Conservation (phyloP, 1,139 yeast species). For the Taphrina confusa region DNA sequence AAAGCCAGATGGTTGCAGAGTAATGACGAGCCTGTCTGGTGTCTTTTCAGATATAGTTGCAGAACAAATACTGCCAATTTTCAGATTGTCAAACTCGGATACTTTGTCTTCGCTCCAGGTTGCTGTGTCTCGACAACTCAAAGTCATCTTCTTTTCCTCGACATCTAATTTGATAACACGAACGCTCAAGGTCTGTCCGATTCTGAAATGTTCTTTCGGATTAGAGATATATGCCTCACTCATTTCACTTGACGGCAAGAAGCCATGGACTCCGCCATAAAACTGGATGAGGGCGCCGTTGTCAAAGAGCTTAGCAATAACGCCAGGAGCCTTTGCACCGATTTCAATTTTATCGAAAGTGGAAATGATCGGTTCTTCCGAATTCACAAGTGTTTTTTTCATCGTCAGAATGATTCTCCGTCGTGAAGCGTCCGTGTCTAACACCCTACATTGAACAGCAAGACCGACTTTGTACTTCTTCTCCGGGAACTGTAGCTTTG, state of each 20-base stretch:
- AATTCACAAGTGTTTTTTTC: conserved; percentile 76
- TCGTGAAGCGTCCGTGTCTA: conserved; percentile 46
- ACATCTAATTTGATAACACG: conserved; percentile 62
- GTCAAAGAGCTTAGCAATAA: conserved; percentile 69
- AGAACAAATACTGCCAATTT: conserved; percentile 64
- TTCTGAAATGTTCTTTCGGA: conserved; percentile 72
- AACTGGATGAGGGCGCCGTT: conserved; percentile 82
- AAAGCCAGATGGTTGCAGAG: conserved; percentile 53
- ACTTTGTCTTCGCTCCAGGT: conserved; percentile 54
- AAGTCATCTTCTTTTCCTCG: conserved; percentile 60
- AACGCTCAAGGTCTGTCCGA: conserved; percentile 83
- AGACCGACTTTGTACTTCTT: conserved; percentile 83
- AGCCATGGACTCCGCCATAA: conserved; percentile 76
- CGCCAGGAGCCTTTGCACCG: conserved; percentile 71
- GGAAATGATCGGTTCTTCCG: conserved; percentile 53
- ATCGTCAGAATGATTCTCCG: conserved; percentile 64
- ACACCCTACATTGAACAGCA: conserved; percentile 70
- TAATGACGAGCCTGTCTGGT: conserved; percentile 61
- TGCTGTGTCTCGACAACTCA: conserved; percentile 70
- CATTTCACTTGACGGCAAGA: conserved; percentile 81
- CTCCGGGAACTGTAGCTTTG: conserved; percentile 83
- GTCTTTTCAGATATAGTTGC: conserved; percentile 72
- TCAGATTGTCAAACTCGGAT: conserved; percentile 53
- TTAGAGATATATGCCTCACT: conserved; percentile 81
- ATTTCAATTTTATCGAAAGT: conserved; percentile 54